These are phyloP conservation scores for Fusarium sp. DNA, from an alignment of 2,329 filamentous ascomycete genomes.

Conservation along the genomic window DNA sequence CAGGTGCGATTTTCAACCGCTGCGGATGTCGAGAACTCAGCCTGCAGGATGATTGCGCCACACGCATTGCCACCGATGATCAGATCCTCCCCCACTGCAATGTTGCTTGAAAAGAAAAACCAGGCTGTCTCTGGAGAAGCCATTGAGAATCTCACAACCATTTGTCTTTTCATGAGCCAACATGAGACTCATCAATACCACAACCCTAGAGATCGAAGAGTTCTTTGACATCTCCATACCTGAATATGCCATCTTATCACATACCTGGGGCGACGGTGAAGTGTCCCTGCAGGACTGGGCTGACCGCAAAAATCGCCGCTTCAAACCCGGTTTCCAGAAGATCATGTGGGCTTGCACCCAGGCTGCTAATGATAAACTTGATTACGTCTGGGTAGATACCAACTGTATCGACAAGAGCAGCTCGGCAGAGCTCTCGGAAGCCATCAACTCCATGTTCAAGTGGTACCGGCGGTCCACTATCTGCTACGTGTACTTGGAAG, in stretches of 20 bases:
- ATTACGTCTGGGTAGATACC: background rate
- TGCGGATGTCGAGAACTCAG: background rate
- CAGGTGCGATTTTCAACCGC: background rate
- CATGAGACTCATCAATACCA: background rate
- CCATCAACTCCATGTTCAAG: background rate
- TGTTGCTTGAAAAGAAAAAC: background rate
- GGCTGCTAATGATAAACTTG: background rate
- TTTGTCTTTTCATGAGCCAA: background rate
- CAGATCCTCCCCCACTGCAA: background rate
- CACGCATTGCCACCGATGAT: background rate
- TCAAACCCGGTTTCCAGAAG: background rate
- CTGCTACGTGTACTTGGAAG: background rate
- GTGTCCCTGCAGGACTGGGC: background rate
- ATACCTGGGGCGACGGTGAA: background rate
- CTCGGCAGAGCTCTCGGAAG: background rate
- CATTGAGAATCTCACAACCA: background rate
- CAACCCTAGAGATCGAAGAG: background rate
- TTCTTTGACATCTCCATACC: background rate
- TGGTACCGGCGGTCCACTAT: background rate
- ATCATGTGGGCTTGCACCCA: background rate
- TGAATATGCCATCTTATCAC: background rate
- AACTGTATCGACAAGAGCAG: background rate
- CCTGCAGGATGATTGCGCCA: background rate
- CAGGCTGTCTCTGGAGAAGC: background rate
- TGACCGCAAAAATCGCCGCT: background rate